These are phyloP conservation scores for Metarhizium album DNA, from an alignment of 2,329 filamentous ascomycete genomes.

Conservation along the genomic window DNA sequence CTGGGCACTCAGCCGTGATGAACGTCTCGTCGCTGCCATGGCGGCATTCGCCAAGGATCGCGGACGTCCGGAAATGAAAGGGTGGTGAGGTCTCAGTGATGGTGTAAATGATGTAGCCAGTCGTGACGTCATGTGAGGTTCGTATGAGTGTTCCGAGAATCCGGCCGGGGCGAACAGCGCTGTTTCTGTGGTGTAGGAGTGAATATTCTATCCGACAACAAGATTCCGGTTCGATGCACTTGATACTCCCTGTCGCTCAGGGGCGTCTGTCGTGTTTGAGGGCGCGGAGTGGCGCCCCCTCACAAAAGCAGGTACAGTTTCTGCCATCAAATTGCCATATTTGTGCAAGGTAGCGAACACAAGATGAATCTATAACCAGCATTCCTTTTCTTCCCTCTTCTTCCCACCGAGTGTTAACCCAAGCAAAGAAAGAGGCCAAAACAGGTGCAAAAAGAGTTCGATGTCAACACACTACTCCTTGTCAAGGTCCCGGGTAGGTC, in stretches of 20 bases:
- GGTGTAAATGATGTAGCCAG: neutral
- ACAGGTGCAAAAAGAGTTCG: neutral
- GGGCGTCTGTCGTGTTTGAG: no score
- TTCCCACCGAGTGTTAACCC: no score
- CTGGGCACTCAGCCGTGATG: constrained; percentile 29
- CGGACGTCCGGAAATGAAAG: neutral
- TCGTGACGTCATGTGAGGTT: neutral
- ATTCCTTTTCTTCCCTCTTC: no score
- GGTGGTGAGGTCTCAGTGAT: neutral
- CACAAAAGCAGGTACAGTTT: no score
- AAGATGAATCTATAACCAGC: no score
- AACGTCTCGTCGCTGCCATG: constrained; percentile 26
- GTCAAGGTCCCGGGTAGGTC: neutral
- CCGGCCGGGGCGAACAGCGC: neutral
- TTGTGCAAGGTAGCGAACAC: no score
- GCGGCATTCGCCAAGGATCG: neutral
- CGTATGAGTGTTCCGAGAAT: neutral
- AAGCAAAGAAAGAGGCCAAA: no score
- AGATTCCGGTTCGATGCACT: no score
- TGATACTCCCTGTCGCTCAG: no score
- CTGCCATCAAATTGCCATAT: no score
- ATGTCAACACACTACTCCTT: no score
- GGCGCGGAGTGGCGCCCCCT: no score
- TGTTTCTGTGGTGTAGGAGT: neutral
- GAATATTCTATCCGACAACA: neutral